A percentile compares a stretch with the other conserved stretches of the same genome.
Evolutionary conservation across 164 flowering plant species (phyloP).

Genomic region (Stephania japonica): DNA sequence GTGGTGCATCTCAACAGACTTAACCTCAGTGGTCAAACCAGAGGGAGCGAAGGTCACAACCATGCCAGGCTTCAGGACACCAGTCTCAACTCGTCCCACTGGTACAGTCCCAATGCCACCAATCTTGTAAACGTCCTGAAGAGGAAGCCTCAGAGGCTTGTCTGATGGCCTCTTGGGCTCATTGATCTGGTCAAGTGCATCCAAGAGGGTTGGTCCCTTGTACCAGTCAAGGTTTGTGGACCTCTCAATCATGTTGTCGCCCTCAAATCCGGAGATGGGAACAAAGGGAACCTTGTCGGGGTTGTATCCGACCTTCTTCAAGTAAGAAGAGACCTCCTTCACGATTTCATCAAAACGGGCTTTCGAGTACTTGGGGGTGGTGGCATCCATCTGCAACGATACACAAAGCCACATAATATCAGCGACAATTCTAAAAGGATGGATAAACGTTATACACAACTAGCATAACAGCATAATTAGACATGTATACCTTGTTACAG

Average conservation of each 20-base stretch:
- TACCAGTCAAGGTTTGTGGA: conserved; percentile 57
- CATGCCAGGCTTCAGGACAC: conserved; percentile 52
- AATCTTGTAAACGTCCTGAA: conserved; percentile 62
- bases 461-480: neutral
- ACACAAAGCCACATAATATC: neutral
- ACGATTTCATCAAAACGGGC: conserved; percentile 46
- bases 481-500: conserved; percentile 11
- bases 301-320: conserved; percentile 27
- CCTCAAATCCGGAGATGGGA: conserved; percentile 30
- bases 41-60: conserved; percentile 52
- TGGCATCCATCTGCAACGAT: conserved; percentile 44
- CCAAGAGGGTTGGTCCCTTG: conserved; percentile 58
- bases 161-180: conserved; percentile 62
- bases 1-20: conserved; percentile 65
- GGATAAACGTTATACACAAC: neutral
- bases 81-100: conserved; percentile 55
- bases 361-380: conserved; percentile 57
- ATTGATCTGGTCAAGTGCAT: conserved; percentile 40
- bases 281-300: conserved; percentile 28
- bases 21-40: conserved; percentile 57
- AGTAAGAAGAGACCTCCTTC: conserved; percentile 17
- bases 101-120: conserved; percentile 63
- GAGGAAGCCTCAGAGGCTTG: conserved; percentile 61
- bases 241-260: conserved; percentile 33
- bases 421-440: neutral